These are phyloP conservation scores for Thinopyrum obtusiflorum DNA, from an alignment of 202 grass and related monocot genomes.

Conservation along the genomic window DNA sequence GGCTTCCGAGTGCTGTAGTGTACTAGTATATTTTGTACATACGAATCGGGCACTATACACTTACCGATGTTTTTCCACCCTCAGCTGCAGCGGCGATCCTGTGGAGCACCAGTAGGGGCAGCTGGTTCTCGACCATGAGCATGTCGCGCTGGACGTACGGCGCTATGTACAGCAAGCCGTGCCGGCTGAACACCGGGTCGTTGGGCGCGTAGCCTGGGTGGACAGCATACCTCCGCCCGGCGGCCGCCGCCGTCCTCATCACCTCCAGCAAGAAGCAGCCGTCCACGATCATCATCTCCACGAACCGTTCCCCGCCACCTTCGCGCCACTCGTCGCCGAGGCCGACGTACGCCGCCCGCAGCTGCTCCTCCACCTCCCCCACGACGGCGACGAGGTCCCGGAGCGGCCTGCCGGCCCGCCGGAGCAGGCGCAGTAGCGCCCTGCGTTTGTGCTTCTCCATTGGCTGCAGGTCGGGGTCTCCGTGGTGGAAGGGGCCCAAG, in stretches of 20 bases:
- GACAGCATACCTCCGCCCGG: background rate
- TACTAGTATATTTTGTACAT: no score
- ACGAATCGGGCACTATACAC: background rate
- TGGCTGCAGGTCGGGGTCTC: conserved; percentile 9
- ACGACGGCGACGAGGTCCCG: conserved; percentile 23
- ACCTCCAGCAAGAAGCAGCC: conserved; percentile 14
- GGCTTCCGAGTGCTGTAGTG: no score
- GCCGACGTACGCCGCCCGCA: conserved; percentile 37
- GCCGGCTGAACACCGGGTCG: background rate
- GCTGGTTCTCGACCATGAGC: conserved; percentile 15
- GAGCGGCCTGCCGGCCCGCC: background rate
- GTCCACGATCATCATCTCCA: conserved; percentile 14
- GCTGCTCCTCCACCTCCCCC: conserved; percentile 12
- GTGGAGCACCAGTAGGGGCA: background rate
- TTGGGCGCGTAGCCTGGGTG: background rate
- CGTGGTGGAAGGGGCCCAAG: conserved; percentile 34
- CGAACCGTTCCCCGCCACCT: background rate
- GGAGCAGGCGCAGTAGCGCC: conserved; percentile 44
- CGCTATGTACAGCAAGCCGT: background rate
- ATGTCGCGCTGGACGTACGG: background rate
- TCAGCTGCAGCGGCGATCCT: background rate
- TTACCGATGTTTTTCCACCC: background rate
- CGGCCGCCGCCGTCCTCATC: background rate
- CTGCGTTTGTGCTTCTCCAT: conserved; percentile 68
- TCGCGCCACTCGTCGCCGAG: conserved; percentile 36